Base-by-base conservation (phyloP, 2,329 filamentous ascomycete genomes). In the Pleoardoris graminearum region DNA sequence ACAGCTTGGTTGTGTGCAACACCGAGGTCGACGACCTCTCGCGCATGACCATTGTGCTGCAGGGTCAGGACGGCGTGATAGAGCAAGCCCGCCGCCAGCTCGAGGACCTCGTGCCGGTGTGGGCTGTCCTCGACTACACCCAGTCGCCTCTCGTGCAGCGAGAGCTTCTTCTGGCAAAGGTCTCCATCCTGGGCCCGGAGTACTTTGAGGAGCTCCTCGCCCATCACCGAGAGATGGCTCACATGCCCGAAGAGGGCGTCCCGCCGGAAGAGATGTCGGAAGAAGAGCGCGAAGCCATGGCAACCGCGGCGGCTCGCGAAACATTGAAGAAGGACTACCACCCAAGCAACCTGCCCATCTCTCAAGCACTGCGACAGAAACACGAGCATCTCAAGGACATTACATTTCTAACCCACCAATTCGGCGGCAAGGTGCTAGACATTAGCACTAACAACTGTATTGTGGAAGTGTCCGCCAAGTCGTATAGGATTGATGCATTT, bases 371-470 rank as follows among this genome's bases (percentile, higher is more conserved):
- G 68, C 85, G 94, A 70, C 90, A 97, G 77, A 99, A 99, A 82
- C 92, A 97, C 74, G 91, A 97, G 80, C 94, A 99, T 80, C 77
- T 99, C 64, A 90, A 93, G 79, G 91, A 89, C 51, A 96, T 99
- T 69, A 99, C 94, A 51, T 94, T 96, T 76, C 86, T 99, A 71
- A 88, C 93, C 16, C 94, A 99, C 78, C 94, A 99, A 70, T 99
- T 99, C 68, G 92, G 92, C 51, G 94, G 94, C 60, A 99, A 99
- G 79, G 90, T 99, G 22, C 77, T 99, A 66, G 94, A 99, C 75
- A 97, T 99, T 67, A 96, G 91, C 80, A 97, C 90, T 48, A 97
- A 90, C 77, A 97, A 95, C 79, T 97, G 94, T 77, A 97, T 97
- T 74, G 92, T 99, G 54, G 94, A 99, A 77, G 76, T 99, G 7